Conservation (phyloP, 306 rosid species). For the Coriaria nepalensis region DNA sequence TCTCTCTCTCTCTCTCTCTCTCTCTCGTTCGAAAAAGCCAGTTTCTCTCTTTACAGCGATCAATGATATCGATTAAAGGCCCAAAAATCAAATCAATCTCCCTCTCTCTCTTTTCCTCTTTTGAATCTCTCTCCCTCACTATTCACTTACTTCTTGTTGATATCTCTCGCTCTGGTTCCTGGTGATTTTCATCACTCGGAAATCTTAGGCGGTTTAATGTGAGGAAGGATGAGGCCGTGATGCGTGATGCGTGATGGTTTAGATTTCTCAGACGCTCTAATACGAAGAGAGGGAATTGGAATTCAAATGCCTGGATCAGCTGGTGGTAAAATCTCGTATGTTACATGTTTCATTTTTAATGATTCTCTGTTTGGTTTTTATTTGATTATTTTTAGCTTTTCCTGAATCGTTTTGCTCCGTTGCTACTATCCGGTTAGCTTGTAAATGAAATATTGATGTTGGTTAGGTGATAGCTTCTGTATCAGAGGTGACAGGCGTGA, state of each 20-base stretch:
- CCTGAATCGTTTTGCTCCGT: too few species aligned
- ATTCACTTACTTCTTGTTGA: neutral
- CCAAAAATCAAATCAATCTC: constrained; percentile 32
- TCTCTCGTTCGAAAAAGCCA: constrained; percentile 14
- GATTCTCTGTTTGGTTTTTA: too few species aligned
- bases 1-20: constrained; percentile 11
- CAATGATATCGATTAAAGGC: constrained; percentile 26
- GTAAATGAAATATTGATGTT: too few species aligned
- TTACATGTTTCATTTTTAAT: too few species aligned
- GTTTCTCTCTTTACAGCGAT: constrained; percentile 33
- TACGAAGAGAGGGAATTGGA: constrained; percentile 13
- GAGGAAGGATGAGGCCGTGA: constrained; percentile 10
- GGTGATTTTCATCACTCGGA: neutral
- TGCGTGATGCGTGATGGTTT: constrained; percentile 23
- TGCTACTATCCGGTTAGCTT: too few species aligned
- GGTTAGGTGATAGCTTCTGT: too few species aligned
- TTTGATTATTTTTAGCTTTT: too few species aligned
- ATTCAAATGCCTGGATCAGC: constrained; percentile 56
- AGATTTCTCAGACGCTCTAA: constrained; percentile 34
- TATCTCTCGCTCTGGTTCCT: constrained; percentile 1
- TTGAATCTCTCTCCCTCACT: constrained; percentile 11
- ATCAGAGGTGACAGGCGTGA: too few species aligned
- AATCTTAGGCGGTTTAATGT: constrained; percentile 8
- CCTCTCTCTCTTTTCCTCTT: constrained; percentile 15
- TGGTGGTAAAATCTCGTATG: too few species aligned